These are phyloP conservation scores for Hypoxylon sp. DNA, from an alignment of 2,329 filamentous ascomycete genomes.

Conservation along the genomic window DNA sequence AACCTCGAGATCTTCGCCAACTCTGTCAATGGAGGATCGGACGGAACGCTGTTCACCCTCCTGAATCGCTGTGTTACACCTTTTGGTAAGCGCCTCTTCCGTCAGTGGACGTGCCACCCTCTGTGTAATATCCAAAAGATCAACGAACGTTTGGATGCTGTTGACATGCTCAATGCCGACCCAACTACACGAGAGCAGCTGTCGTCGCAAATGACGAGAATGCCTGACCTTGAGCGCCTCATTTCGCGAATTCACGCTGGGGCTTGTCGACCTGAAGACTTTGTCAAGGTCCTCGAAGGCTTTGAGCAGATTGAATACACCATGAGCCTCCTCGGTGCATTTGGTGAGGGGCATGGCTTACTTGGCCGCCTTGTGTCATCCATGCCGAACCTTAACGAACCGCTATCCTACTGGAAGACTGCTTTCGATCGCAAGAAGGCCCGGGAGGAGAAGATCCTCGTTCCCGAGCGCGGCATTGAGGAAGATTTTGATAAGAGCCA, in stretches of 20 bases:
- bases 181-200: constrained; percentile 86
- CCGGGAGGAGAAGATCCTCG: constrained; percentile 82
- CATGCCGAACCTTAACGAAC: constrained; percentile 86
- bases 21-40: constrained; percentile 84
- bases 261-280: constrained; percentile 91
- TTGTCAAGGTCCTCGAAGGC: constrained; percentile 91
- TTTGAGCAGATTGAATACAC: constrained; percentile 99
- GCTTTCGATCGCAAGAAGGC: constrained; percentile 90
- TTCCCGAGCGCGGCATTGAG: constrained; percentile 89
- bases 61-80: constrained; percentile 96
- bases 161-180: constrained; percentile 92
- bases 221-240: constrained; percentile 93
- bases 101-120: constrained; percentile 97
- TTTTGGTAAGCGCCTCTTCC: constrained; percentile 95
- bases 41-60: constrained; percentile 91
- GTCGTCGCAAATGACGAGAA: constrained; percentile 86
- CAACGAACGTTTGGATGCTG: constrained; percentile 90
- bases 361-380: constrained; percentile 85
- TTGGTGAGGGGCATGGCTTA: constrained; percentile 83
- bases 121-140: constrained; percentile 88
- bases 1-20: constrained; percentile 99
- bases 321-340: constrained; percentile 81
- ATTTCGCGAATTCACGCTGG: constrained; percentile 96
- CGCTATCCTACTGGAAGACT: constrained; percentile 87
- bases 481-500: constrained; percentile 92